Base-by-base conservation (phyloP, 768 basidiomycete species). In the Phanerodontia chrysosporium region DNA sequence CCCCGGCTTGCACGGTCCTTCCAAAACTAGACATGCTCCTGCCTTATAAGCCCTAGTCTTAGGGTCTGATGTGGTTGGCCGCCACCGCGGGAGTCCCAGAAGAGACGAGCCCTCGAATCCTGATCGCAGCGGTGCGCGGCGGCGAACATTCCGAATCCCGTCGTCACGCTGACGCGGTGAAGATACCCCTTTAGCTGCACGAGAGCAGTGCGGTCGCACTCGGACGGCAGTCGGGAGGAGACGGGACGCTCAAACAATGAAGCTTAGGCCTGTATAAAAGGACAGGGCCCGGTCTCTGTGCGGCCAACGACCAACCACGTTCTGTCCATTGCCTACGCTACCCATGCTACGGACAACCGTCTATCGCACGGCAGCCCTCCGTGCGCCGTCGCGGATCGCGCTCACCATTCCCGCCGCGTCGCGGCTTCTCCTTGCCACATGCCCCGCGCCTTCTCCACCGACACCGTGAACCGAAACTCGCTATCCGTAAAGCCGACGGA, bases 371-470 rank as follows among this genome's bases (percentile, higher is more conserved):
- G 13, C 32, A 35, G 45, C 56, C 29, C 3, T 49, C 21, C 12
- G 56, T 16, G 48, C 46, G 16, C 24, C 56, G n/a, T 57, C 56
- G 48, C 55, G 32, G 14, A 35, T 22, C 46, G 16, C 25, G 5
- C 28, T 49, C 30, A 39, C 45, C 13, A 29, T 48, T n/a, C 56
- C n/a, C 24, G 32, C n/a, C 14, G 39, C 24, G 8, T 22, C 21
- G 3, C 52, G 52, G n/a, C 16, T 53, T 8, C 22, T 39, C 32
- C 24, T 32, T 16, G 30, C 21, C 21, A 30, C 44, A 5, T 44
- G 8, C 42, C 58, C 45, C 64, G 67, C 55, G 30, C 62, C 13
- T 59, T 67, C 55, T 58, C 57, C 10, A 51, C 59, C 18, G 60
- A 49, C 21, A 5, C 51, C 18, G 22, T 54, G 22, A 39, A 1